Conservation (phyloP, 371 early-diverging fungal species). For the Paraphysoderma sedebokerense region DNA sequence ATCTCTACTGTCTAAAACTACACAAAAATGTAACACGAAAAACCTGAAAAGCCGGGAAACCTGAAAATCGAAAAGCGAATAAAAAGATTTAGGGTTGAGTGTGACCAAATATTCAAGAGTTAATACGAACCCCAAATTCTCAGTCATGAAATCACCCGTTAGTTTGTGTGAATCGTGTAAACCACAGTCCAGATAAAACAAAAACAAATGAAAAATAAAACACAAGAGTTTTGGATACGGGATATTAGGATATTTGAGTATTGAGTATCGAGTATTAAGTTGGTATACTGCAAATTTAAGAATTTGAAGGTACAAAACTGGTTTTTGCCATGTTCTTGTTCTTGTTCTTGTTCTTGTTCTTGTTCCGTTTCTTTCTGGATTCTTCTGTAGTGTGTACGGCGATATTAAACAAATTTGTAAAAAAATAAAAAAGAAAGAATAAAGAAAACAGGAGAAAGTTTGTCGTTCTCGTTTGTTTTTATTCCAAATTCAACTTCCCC, state of each 20-base stretch:
- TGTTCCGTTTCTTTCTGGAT: too few relatives aligned
- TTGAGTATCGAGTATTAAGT: background rate
- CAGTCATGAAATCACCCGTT: background rate
- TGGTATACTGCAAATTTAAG: background rate
- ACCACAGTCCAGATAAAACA: background rate
- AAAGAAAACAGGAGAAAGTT: background rate
- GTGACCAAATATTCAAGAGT: background rate
- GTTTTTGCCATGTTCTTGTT: too few relatives aligned
- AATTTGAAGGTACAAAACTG: background rate
- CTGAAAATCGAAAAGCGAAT: background rate
- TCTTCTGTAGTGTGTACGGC: background rate
- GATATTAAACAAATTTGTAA: background rate
- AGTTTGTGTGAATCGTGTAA: background rate
- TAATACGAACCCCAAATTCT: background rate
- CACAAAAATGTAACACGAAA: background rate
- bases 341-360: too few relatives aligned
- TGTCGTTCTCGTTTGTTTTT: background rate
- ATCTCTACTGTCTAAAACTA: background rate
- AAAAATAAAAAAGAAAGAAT: background rate
- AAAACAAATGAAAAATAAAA: background rate
- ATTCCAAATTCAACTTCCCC: background rate
- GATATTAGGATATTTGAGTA: background rate
- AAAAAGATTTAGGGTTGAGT: background rate
- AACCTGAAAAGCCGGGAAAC: background rate
- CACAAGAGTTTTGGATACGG: background rate